Evolutionary conservation across 78 protist species (phyloP), one percentile per base, ranked within the genome.

Genomic region (Dictyostelium purpureum): DNA sequence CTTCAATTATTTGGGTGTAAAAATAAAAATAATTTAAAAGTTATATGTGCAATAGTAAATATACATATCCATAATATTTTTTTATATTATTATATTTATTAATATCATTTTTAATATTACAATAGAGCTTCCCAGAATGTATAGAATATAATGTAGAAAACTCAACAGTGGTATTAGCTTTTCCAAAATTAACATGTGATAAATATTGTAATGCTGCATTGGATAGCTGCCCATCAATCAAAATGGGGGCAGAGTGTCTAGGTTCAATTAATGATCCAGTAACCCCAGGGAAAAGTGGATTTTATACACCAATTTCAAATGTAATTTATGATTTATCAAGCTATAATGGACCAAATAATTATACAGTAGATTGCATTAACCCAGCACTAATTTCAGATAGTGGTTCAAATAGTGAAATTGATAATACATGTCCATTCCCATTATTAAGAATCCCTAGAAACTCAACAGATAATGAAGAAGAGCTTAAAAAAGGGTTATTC

Each of bases 111-210:
- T 49, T 49, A 49, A 14, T 49, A 49, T 69, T 40, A 16, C 7
- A 9, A 49, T 76, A 76, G 89, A 21, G 19, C 24, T 67, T 81
- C 35, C 71, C 31, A 52, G 88, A 81, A 69, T 81, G 89, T 67
- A 16, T 33, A 18, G 33, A 81, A 12, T 5, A 26, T 16, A 26
- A 16, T 33, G 11, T 19, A 16, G 40, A 74, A 79, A 52, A 26
- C 33, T 33, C 31, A 35, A 1, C 1, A 0, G 35, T 16, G 2
- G 9, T 40, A 26, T 16, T 82, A 1, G 0, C 80, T 21, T 21
- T 82, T 18, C 90, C 90, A 67, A 56, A 37, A 4, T 24, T 61
- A 40, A 54, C 74, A 3, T 82, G 90, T 82, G 28, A 43, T 14
- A 77, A 33, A 16, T 69, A 26, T 71, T 82, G 90, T 71, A 26